A percentile compares a stretch with the other conserved stretches of the same genome.
These are phyloP conservation scores for Colletotrichum chlorophyti DNA, from an alignment of 2,329 filamentous ascomycete species.

Conservation along the genomic window DNA sequence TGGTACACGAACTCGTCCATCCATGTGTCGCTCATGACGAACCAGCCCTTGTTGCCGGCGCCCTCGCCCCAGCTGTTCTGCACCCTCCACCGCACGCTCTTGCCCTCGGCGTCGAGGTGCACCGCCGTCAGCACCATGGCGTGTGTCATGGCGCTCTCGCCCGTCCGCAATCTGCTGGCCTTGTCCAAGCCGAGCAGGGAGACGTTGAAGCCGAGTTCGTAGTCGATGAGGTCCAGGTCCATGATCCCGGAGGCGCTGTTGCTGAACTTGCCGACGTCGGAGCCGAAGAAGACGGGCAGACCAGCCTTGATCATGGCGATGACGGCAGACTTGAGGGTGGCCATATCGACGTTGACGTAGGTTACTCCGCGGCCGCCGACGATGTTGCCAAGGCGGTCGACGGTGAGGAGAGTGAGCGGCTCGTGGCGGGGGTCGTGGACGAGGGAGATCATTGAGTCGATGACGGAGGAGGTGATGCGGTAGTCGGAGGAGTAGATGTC, in stretches of 20 bases:
- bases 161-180: conserved; percentile 73
- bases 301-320: conserved; percentile 81
- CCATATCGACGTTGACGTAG: conserved; percentile 84
- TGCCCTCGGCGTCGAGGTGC: conserved; percentile 72
- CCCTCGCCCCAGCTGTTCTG: conserved; percentile 83
- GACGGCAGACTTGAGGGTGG: conserved; percentile 73
- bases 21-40: conserved; percentile 86
- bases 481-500: conserved; percentile 69
- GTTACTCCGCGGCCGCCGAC: conserved; percentile 77
- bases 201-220: conserved; percentile 84
- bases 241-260: conserved; percentile 75
- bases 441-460: conserved; percentile 77
- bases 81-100: conserved; percentile 78
- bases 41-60: conserved; percentile 80
- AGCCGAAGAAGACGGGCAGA: conserved; percentile 86
- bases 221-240: conserved; percentile 80
- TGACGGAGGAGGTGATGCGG: conserved; percentile 64
- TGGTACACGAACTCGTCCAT: conserved; percentile 86
- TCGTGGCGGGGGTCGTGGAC: conserved; percentile 86
- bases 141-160: conserved; percentile 87
- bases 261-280: conserved; percentile 84
- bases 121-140: conserved; percentile 92
- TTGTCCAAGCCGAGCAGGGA: conserved; percentile 77
- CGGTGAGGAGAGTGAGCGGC: conserved; percentile 75
- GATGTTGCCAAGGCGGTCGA: conserved; percentile 81